Percentiles rank a stretch among this genome's conserved stretches.
These are phyloP conservation scores for Naegleria fowleri DNA, from an alignment of 208 protist genomes.

Conservation along the genomic window DNA sequence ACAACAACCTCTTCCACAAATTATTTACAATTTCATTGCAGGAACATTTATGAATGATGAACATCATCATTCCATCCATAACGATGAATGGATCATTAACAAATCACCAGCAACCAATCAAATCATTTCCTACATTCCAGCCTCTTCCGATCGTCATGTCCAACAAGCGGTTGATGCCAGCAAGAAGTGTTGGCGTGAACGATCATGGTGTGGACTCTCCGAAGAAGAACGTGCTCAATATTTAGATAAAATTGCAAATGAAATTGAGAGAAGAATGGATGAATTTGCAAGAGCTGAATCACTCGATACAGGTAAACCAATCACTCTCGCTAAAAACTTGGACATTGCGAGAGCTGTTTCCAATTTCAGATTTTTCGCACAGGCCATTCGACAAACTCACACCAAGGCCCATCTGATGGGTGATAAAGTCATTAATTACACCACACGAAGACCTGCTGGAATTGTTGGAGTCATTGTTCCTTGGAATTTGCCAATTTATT, in stretches of 20 bases:
- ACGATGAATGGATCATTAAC: slow-evolving; percentile 15
- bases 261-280: background rate
- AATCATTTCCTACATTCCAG: background rate
- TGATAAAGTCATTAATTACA: slow-evolving; percentile 53
- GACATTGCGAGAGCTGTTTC: slow-evolving; percentile 53
- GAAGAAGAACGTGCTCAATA: background rate
- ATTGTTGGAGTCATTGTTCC: slow-evolving; percentile 59
- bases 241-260: slow-evolving; percentile 15
- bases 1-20: background rate
- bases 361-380: slow-evolving; percentile 63
- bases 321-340: slow-evolving; percentile 43
- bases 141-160: background rate
- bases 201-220: background rate
- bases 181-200: background rate
- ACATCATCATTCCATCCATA: background rate
- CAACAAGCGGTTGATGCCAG: background rate
- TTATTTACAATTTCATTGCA: background rate
- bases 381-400: slow-evolving; percentile 41
- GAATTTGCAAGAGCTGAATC: slow-evolving; percentile 33
- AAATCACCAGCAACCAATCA: background rate
- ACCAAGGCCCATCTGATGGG: slow-evolving; percentile 31
- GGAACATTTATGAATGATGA: background rate
- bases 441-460: slow-evolving; percentile 48
- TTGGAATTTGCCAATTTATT: slow-evolving; percentile 67
- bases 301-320: slow-evolving; percentile 56